phyloP scores from a whole-genome alignment of 768 basidiomycete genomes.

The Mycena maculata region DNA sequence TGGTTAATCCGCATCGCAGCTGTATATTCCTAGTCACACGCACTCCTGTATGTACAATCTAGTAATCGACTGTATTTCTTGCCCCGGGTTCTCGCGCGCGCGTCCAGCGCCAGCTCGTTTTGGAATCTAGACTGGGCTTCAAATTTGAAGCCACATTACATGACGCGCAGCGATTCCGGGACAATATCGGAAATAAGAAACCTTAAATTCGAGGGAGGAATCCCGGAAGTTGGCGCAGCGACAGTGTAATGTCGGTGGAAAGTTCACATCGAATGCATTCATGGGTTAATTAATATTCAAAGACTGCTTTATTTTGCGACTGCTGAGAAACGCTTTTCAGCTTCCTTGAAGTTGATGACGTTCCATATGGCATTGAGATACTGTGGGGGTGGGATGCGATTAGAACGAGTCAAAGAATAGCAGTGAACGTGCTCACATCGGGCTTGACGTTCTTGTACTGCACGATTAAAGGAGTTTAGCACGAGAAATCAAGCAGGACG shows the following conservation, averaged over 20 bases:
- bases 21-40: background rate
- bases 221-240: conserved; percentile 17
- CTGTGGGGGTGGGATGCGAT: conserved; percentile 50
- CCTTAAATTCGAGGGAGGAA: too few relatives aligned
- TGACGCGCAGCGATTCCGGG: background rate
- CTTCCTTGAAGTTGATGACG: conserved; percentile 96
- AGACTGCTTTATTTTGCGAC: conserved; percentile 45
- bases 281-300: too few relatives aligned
- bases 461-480: conserved; percentile 24
- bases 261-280: too few relatives aligned
- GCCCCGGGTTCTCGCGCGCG: background rate
- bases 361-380: conserved; percentile 97
- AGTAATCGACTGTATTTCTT: conserved; percentile 15
- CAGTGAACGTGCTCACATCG: conserved; percentile 87
- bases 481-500: background rate
- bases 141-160: too few relatives aligned
- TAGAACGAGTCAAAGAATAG: background rate
- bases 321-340: conserved; percentile 67
- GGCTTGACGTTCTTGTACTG: conserved; percentile 94
- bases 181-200: background rate
- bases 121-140: too few relatives aligned
- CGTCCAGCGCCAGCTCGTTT: too few relatives aligned
- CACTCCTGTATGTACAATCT: background rate
- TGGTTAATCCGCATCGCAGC: too few relatives aligned
- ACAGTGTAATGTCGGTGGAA: too few relatives aligned